Evolutionary conservation across 108 stramenopile genomes (phyloP).

Genomic region (Cyclotella baltica): DNA sequence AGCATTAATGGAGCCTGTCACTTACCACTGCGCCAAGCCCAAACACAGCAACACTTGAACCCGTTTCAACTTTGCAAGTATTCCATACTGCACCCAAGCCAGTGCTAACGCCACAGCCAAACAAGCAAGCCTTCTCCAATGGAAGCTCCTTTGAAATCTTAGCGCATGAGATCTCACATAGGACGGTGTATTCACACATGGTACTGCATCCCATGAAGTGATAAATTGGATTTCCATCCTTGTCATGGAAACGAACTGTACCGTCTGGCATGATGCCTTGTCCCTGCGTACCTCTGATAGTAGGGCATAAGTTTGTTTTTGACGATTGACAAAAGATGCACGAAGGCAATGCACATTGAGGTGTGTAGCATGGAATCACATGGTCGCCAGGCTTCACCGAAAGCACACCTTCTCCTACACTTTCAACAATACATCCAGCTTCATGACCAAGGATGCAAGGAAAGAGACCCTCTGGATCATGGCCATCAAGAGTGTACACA

Average conservation of each 20-base stretch:
- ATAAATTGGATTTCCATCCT: constrained; percentile 88
- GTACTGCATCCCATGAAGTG: constrained; percentile 98
- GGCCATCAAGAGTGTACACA: constrained; percentile 89
- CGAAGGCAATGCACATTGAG: constrained; percentile 70
- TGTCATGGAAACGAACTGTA: constrained; percentile 78
- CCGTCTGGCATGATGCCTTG: constrained; percentile 94
- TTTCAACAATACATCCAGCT: constrained; percentile 84
- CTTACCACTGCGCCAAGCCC: constrained; percentile 90
- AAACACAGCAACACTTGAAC: constrained; percentile 92
- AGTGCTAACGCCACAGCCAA: constrained; percentile 93
- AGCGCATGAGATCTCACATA: constrained; percentile 93
- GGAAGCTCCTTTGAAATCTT: constrained; percentile 86
- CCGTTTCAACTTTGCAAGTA: constrained; percentile 91
- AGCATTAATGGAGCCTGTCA: neutral
- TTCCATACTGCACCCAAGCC: constrained; percentile 96
- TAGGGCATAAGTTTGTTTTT: constrained; percentile 94
- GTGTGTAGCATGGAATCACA: constrained; percentile 90
- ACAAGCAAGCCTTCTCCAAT: constrained; percentile 90
- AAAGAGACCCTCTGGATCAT: constrained; percentile 92
- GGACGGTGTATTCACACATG: constrained; percentile 95
- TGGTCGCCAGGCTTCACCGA: constrained; percentile 86
- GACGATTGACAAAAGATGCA: constrained; percentile 91
- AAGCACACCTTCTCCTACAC: constrained; percentile 84
- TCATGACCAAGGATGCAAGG: constrained; percentile 90
- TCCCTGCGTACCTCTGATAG: constrained; percentile 84